A percentile compares a stretch with the other conserved stretches of the same genome.
Conservation (phyloP, 257 asterid genomes). For the Ajuga chamaepitys region DNA sequence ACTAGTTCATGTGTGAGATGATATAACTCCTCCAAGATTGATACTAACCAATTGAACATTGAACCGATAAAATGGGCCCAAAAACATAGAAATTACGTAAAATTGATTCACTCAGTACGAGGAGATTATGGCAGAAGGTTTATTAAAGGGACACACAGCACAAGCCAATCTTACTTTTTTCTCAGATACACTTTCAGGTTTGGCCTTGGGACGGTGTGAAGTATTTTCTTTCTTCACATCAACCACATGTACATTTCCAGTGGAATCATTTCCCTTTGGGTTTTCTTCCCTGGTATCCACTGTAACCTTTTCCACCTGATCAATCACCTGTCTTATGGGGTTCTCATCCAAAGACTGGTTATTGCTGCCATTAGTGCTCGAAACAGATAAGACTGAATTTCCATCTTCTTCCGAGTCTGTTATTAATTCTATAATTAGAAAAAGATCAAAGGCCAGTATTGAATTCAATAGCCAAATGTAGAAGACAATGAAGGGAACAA, state of each 20-base stretch:
- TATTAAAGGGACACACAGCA: neutral
- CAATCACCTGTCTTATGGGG: conserved; percentile 51
- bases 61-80: neutral
- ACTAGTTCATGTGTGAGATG: too few species aligned
- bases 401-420: conserved; percentile 35
- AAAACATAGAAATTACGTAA: neutral
- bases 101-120: neutral
- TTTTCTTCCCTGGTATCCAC: conserved; percentile 16
- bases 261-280: conserved; percentile 16
- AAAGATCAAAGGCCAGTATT: neutral
- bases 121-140: neutral
- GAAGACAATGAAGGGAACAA: neutral
- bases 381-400: conserved; percentile 17
- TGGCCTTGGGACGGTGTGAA: conserved; percentile 19
- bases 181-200: conserved; percentile 14
- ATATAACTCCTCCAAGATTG: neutral
- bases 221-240: conserved; percentile 18
- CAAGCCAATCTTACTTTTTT: conserved; percentile 29
- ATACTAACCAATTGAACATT: neutral
- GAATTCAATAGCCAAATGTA: neutral
- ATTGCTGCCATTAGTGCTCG: conserved; percentile 9
- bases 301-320: conserved; percentile 14
- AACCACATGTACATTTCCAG: conserved; percentile 17
- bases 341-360: conserved; percentile 31
- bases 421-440: neutral